Evolutionary conservation across 83 land plant genomes (phyloP).

Genomic region (Thuja plicata): DNA sequence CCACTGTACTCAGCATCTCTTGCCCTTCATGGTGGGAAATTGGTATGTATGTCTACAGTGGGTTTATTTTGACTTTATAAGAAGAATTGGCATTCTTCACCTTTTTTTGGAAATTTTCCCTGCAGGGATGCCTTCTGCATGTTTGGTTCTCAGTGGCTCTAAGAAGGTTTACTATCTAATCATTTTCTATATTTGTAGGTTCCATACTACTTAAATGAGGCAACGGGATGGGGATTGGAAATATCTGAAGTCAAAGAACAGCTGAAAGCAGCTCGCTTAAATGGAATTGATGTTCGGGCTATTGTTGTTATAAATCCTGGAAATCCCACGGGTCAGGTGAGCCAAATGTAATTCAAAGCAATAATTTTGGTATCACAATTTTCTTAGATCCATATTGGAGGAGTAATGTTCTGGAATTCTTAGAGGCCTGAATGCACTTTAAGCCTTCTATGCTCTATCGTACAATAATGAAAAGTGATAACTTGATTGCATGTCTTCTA

Average conservation of each 20-base stretch:
- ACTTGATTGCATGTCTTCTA: neutral
- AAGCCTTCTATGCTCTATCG: constrained; percentile 7
- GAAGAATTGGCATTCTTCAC: neutral
- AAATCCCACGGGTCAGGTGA: constrained; percentile 98
- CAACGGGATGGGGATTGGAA: constrained; percentile 92
- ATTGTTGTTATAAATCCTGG: constrained; percentile 99
- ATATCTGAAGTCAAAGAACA: constrained; percentile 75
- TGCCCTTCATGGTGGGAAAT: constrained; percentile 91
- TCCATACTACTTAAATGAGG: constrained; percentile 95
- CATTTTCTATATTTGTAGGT: constrained; percentile 49
- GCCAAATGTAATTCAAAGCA: neutral
- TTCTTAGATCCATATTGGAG: neutral
- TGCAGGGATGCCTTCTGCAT: neutral
- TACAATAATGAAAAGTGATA: neutral
- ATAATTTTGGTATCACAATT: neutral
- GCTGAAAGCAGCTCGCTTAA: constrained; percentile 67
- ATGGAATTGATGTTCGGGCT: constrained; percentile 85
- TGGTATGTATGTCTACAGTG: constrained; percentile 47
- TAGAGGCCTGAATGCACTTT: neutral
- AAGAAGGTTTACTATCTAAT: neutral
- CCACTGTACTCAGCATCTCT: constrained; percentile 98
- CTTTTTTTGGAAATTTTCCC: neutral
- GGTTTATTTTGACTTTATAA: neutral
- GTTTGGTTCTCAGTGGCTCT: neutral
- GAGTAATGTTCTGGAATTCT: neutral